These are phyloP conservation scores for Trichosporon faecale DNA, from an alignment of 1,284 basidiomycete genomes.

Conservation along the genomic window DNA sequence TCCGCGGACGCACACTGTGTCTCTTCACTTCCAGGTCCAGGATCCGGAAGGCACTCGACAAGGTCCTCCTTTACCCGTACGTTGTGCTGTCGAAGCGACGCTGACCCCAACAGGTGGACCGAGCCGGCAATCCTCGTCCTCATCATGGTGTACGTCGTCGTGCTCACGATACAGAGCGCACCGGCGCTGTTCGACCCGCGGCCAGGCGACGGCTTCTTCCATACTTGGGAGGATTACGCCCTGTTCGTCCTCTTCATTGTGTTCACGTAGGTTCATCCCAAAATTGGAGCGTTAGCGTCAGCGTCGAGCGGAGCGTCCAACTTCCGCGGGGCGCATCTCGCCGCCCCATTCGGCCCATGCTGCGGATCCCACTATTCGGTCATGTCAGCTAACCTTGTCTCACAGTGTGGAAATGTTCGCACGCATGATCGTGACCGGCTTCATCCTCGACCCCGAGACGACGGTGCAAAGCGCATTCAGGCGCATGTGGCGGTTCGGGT, in stretches of 20 bases:
- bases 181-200: slow-evolving; percentile 55
- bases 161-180: slow-evolving; percentile 76
- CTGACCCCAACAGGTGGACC: slow-evolving; percentile 62
- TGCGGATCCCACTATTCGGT: slow-evolving; percentile 5
- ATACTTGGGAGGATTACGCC: slow-evolving; percentile 79
- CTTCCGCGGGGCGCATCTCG: neutral
- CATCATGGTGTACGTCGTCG: slow-evolving; percentile 79
- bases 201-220: slow-evolving; percentile 68
- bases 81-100: neutral
- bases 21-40: slow-evolving; percentile 68
- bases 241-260: slow-evolving; percentile 77
- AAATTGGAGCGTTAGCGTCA: neutral
- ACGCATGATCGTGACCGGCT: slow-evolving; percentile 85
- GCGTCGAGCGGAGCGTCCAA: neutral
- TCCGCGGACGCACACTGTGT: slow-evolving; percentile 77
- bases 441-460: slow-evolving; percentile 82
- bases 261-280: slow-evolving; percentile 68
- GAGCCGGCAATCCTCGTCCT: slow-evolving; percentile 79
- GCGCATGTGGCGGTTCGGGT: slow-evolving; percentile 3
- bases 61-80: slow-evolving; percentile 67
- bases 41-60: slow-evolving; percentile 63
- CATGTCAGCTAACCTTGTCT: slow-evolving; percentile 4
- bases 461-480: slow-evolving; percentile 56
- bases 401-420: slow-evolving; percentile 77
- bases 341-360: neutral